A percentile compares a stretch with the other conserved stretches of the same genome.
Conservation (phyloP, 2,329 filamentous ascomycete species). For the Sphaerulina musiva region DNA sequence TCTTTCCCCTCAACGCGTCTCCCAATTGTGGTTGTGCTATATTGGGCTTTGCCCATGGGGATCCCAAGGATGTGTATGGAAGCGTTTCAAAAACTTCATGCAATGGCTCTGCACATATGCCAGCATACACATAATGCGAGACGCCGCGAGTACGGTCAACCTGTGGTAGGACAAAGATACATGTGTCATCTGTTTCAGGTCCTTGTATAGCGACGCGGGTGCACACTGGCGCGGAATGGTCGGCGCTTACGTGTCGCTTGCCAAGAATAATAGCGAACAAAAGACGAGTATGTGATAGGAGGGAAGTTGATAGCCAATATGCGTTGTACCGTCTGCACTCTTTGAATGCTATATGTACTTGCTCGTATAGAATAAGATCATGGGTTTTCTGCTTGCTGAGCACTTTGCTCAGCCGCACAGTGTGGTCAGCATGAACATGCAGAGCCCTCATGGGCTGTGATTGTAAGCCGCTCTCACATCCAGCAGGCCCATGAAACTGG, state of each 20-base stretch:
- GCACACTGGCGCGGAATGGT: slow-evolving; percentile 1
- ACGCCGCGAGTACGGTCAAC: slow-evolving; percentile 3
- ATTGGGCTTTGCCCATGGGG: not conserved
- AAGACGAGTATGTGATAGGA: not conserved
- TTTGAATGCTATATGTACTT: too few species aligned
- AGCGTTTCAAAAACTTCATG: slow-evolving; percentile 2
- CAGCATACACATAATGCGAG: not conserved
- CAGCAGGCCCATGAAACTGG: too few species aligned
- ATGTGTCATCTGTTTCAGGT: slow-evolving; percentile 5
- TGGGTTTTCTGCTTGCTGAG: too few species aligned
- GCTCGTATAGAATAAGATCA: too few species aligned
- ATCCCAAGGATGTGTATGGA: slow-evolving; percentile 6
- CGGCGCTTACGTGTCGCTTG: slow-evolving; percentile 8
- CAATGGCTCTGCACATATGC: slow-evolving; percentile 5
- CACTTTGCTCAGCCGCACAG: too few species aligned
- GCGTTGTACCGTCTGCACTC: too few species aligned
- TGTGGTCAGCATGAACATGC: too few species aligned
- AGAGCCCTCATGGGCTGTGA: too few species aligned
- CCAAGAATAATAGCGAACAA: not conserved
- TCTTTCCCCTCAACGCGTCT: slow-evolving; percentile 3
- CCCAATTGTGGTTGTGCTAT: not conserved
- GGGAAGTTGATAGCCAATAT: not conserved
- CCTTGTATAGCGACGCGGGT: slow-evolving; percentile 5
- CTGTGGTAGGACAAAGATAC: slow-evolving; percentile 4
- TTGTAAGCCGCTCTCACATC: too few species aligned